Conservation (phyloP, 306 rosid genomes). For the Lagenaria siceraria region DNA sequence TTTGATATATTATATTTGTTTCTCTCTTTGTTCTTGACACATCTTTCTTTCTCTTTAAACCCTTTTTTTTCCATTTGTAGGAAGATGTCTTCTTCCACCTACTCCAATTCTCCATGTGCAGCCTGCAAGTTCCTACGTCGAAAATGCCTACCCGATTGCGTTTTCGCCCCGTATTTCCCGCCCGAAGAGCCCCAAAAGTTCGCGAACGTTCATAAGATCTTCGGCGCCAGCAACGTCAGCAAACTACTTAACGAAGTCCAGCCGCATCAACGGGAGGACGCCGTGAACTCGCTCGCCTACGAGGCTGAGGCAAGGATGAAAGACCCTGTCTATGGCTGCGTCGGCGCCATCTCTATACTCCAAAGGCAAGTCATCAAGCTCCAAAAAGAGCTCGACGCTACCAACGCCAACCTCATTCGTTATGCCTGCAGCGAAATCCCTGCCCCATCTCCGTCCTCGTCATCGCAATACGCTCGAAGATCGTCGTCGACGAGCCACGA, state of each 20-base stretch:
- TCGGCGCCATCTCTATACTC: slow-evolving; percentile 72
- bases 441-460: not conserved
- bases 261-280: slow-evolving; percentile 78
- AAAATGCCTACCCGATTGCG: slow-evolving; percentile 71
- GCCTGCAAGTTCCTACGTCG: slow-evolving; percentile 83
- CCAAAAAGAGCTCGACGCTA: slow-evolving; percentile 78
- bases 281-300: slow-evolving; percentile 79
- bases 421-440: slow-evolving; percentile 25
- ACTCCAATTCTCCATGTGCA: slow-evolving; percentile 64
- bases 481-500: not conserved
- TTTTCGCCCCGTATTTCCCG: slow-evolving; percentile 76
- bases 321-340: slow-evolving; percentile 92
- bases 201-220: slow-evolving; percentile 77
- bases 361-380: slow-evolving; percentile 66
- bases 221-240: slow-evolving; percentile 88
- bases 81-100: slow-evolving; percentile 48
- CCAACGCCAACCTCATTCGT: slow-evolving; percentile 60
- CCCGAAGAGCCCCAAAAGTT: slow-evolving; percentile 84
- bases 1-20: not conserved
- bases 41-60: not conserved
- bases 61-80: not conserved
- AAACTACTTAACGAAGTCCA: slow-evolving; percentile 68
- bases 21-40: too few relatives aligned
- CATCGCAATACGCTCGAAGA: not conserved
- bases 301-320: slow-evolving; percentile 89